Evolutionary conservation across 345 rosid genomes (phyloP).

Genomic region (Brassica carinata): DNA sequence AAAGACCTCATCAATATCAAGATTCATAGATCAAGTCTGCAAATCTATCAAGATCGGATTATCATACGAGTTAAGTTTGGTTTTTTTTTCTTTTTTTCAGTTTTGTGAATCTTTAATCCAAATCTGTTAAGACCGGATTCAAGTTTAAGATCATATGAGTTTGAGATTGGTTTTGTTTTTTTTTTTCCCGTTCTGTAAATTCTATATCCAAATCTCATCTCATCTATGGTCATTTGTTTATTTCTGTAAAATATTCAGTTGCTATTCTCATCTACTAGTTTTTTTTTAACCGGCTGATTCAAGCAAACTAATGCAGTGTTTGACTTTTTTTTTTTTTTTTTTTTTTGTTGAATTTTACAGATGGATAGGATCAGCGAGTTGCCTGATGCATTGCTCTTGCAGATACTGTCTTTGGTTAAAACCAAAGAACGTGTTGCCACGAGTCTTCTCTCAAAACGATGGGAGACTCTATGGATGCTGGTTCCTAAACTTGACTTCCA

Average conservation of each 20-base stretch:
- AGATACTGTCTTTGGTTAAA: not conserved
- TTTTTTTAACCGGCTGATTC: not conserved
- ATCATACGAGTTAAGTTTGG: not conserved
- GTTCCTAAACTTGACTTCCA: conserved; percentile 4
- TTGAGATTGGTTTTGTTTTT: not conserved
- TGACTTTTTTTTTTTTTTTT: not conserved
- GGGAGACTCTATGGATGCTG: conserved; percentile 6
- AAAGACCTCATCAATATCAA: not conserved
- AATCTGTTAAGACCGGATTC: not conserved
- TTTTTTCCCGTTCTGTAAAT: not conserved
- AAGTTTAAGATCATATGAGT: not conserved
- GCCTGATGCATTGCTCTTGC: conserved; percentile 11
- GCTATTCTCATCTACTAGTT: not conserved
- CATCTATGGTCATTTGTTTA: not conserved
- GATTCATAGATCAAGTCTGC: not conserved
- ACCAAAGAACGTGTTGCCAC: not conserved
- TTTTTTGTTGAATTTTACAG: not conserved
- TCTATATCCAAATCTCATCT: not conserved
- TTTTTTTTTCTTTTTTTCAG: not conserved
- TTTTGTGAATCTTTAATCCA: not conserved
- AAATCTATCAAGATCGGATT: not conserved
- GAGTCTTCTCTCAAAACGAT: conserved; percentile 18
- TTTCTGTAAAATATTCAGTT: not conserved
- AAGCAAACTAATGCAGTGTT: not conserved
- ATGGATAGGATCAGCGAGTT: conserved; percentile 15